A percentile compares a stretch with the other conserved stretches of the same genome.
These are phyloP conservation scores for Amphichorda felina DNA, from an alignment of 2,329 filamentous ascomycete genomes.

Conservation along the genomic window DNA sequence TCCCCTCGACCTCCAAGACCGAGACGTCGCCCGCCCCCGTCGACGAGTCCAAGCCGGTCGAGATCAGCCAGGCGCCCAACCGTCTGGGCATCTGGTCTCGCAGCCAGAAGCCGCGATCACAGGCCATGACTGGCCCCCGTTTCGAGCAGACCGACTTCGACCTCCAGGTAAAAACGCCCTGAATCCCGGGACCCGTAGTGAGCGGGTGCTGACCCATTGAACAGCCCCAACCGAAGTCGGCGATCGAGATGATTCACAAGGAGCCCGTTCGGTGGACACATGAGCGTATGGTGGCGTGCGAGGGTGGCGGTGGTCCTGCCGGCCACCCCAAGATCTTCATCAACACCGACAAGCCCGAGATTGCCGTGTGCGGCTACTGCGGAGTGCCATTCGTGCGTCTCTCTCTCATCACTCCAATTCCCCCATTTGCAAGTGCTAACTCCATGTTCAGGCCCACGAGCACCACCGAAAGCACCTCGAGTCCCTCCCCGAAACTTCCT, in stretches of 20 bases:
- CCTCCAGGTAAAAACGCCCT: constrained; percentile 54
- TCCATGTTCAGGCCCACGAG: constrained; percentile 61
- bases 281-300: constrained; percentile 69
- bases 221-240: constrained; percentile 78
- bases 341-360: constrained; percentile 95
- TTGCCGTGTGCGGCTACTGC: constrained; percentile 83
- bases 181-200: neutral
- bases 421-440: neutral
- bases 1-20: constrained; percentile 22
- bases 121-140: constrained; percentile 85
- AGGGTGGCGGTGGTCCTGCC: constrained; percentile 80
- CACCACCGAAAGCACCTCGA: constrained; percentile 78
- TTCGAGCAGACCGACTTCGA: constrained; percentile 97
- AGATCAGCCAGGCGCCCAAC: constrained; percentile 75
- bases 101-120: constrained; percentile 68
- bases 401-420: neutral
- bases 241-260: constrained; percentile 93
- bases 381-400: constrained; percentile 77
- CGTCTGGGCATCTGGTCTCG: constrained; percentile 68
- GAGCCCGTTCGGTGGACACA: constrained; percentile 90
- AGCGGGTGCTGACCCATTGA: constrained; percentile 14
- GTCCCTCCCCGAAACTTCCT: constrained; percentile 67
- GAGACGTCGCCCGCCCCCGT: constrained; percentile 30
- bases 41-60: constrained; percentile 28
- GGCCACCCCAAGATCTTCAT: constrained; percentile 94